Percentiles rank a stretch among this genome's conserved stretches.
Evolutionary conservation across 1,284 basidiomycete species (phyloP).

Genomic region (Pholiota adiposa): DNA sequence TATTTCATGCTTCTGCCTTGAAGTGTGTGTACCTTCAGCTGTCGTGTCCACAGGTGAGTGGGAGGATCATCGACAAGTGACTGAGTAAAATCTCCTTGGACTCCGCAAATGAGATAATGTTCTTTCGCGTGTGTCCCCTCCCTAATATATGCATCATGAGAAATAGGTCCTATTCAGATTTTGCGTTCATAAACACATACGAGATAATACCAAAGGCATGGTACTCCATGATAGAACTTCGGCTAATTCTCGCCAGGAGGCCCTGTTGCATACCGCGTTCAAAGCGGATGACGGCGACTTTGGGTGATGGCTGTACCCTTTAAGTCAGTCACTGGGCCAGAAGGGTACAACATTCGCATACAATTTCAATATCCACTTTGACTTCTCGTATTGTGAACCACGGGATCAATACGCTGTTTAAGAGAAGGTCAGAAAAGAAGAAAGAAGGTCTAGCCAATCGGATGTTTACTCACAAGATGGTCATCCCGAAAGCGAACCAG

Average conservation of each 20-base stretch:
- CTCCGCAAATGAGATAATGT: slow-evolving; percentile 74
- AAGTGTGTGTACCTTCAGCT: slow-evolving; percentile 55
- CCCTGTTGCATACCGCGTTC: slow-evolving; percentile 77
- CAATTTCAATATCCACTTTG: slow-evolving; percentile 74
- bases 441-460: background rate
- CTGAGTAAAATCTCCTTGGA: slow-evolving; percentile 73
- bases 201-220: slow-evolving; percentile 75
- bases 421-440: slow-evolving; percentile 1
- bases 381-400: slow-evolving; percentile 80
- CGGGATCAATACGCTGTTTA: slow-evolving; percentile 64
- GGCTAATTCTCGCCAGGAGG: slow-evolving; percentile 66
- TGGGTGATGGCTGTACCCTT: slow-evolving; percentile 61
- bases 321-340: slow-evolving; percentile 12
- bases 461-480: slow-evolving; percentile 58
- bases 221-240: slow-evolving; percentile 68
- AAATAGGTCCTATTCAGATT: background rate
- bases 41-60: slow-evolving; percentile 67
- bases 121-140: slow-evolving; percentile 63
- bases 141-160: slow-evolving; percentile 34
- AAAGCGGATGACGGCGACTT: slow-evolving; percentile 68
- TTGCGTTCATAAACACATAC: slow-evolving; percentile 35
- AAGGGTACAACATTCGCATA: slow-evolving; percentile 37
- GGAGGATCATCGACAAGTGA: slow-evolving; percentile 64
- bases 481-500: slow-evolving; percentile 78
- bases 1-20: background rate